Conservation (phyloP, 176 grass and related monocot genomes). For the Oryza longistaminata region DNA sequence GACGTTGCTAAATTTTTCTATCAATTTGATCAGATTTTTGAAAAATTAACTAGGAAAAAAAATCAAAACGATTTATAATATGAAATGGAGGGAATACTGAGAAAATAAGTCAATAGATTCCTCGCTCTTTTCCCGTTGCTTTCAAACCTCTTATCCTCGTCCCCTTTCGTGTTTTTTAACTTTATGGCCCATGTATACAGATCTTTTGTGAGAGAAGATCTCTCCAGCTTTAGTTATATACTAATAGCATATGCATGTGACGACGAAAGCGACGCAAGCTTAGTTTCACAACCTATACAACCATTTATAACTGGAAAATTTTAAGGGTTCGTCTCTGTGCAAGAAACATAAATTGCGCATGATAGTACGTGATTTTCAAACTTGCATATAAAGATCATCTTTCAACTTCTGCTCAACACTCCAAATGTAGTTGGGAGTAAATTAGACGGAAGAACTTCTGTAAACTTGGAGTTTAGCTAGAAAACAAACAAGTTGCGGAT, state of each 20-base stretch:
- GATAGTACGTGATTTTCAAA: not conserved
- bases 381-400: not conserved
- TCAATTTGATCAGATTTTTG: no score
- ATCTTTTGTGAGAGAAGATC: not conserved
- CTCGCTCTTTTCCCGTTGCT: not conserved
- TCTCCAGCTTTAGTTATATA: not conserved
- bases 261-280: not conserved
- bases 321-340: not conserved
- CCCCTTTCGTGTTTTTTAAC: not conserved
- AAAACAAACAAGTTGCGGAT: slow-evolving; percentile 4
- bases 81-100: no score
- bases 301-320: not conserved
- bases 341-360: not conserved
- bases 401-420: not conserved
- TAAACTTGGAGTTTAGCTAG: not conserved
- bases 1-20: no score
- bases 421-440: not conserved
- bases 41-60: no score
- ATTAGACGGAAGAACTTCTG: not conserved
- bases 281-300: not conserved
- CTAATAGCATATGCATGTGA: not conserved
- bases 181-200: not conserved
- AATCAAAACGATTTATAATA: no score
- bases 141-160: not conserved
- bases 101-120: not conserved